These are phyloP conservation scores for Aspergillus ellipticus DNA, from an alignment of 495 filamentous ascomycete species.

Conservation along the genomic window DNA sequence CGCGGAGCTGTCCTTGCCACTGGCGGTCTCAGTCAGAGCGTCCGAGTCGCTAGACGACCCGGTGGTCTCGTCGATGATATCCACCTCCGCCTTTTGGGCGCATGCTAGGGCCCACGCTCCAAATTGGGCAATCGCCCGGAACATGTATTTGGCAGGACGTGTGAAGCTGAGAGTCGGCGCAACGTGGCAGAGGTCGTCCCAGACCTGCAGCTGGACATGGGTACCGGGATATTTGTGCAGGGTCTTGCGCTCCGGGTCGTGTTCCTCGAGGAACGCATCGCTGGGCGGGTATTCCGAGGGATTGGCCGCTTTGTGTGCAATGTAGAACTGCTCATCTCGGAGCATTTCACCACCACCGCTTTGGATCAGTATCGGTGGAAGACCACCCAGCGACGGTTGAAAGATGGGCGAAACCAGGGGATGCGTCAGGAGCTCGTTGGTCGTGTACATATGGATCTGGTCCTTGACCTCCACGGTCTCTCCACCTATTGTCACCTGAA, in stretches of 20 bases:
- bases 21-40: slow-evolving; percentile 19
- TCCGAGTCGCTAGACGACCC: slow-evolving; percentile 57
- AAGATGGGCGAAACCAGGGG: slow-evolving; percentile 86
- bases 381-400: slow-evolving; percentile 80
- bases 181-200: slow-evolving; percentile 92
- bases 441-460: slow-evolving; percentile 92
- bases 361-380: slow-evolving; percentile 82
- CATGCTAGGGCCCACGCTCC: slow-evolving; percentile 83
- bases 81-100: slow-evolving; percentile 73
- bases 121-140: slow-evolving; percentile 83
- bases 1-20: slow-evolving; percentile 11
- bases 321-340: slow-evolving; percentile 89
- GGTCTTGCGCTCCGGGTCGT: slow-evolving; percentile 50
- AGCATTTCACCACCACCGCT: slow-evolving; percentile 85
- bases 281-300: slow-evolving; percentile 69
- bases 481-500: slow-evolving; percentile 63
- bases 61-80: slow-evolving; percentile 80
- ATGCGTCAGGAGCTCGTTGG: slow-evolving; percentile 80
- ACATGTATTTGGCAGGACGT: slow-evolving; percentile 92
- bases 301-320: slow-evolving; percentile 89
- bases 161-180: slow-evolving; percentile 88
- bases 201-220: slow-evolving; percentile 92
- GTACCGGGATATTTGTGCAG: slow-evolving; percentile 71
- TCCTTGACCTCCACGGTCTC: slow-evolving; percentile 75
- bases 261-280: slow-evolving; percentile 60